Evolutionary conservation across 768 basidiomycete species (phyloP).

Genomic region (Phylloporus rhodoxanthus): DNA sequence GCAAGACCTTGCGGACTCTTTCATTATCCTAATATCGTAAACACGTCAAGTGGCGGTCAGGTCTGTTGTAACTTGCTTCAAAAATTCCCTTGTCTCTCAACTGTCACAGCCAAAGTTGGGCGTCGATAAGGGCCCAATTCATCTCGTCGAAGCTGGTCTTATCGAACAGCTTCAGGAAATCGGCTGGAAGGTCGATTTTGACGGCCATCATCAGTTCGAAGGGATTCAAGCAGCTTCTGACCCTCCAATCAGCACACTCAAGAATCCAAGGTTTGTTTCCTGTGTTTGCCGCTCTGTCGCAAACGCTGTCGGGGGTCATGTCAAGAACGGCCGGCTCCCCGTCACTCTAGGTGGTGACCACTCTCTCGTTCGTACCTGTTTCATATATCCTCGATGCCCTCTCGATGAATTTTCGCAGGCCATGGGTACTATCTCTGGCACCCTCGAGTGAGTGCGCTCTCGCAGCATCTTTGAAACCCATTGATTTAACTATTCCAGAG

Average conservation of each 20-base stretch:
- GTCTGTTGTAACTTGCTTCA: conserved; percentile 11
- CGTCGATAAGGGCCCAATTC: conserved; percentile 84
- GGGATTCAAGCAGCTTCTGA: conserved; percentile 47
- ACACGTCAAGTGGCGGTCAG: conserved; percentile 26
- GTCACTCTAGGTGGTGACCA: conserved; percentile 96
- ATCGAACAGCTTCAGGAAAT: conserved; percentile 66
- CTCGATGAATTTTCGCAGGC: conserved; percentile 38
- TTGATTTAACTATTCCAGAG: conserved; percentile 34
- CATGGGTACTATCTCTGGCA: conserved; percentile 93
- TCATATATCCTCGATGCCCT: conserved; percentile 2
- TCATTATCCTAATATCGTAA: conserved; percentile 10
- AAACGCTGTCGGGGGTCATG: conserved; percentile 68
- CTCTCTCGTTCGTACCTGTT: conserved; percentile 58
- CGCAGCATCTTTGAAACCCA: background rate
- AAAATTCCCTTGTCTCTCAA: conserved; percentile 11
- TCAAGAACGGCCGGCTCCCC: conserved; percentile 72
- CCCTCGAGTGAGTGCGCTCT: conserved; percentile 51
- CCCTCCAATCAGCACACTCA: conserved; percentile 81
- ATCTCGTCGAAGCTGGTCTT: conserved; percentile 83
- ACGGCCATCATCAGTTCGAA: conserved; percentile 87
- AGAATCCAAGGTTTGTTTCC: conserved; percentile 85
- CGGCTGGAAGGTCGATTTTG: conserved; percentile 87
- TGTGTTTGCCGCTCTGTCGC: conserved; percentile 76
- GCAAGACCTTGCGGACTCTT: background rate
- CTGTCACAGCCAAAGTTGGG: conserved; percentile 59